phyloP scores from a whole-genome alignment of 805 yeast genomes.

The Saitoella complicata region DNA sequence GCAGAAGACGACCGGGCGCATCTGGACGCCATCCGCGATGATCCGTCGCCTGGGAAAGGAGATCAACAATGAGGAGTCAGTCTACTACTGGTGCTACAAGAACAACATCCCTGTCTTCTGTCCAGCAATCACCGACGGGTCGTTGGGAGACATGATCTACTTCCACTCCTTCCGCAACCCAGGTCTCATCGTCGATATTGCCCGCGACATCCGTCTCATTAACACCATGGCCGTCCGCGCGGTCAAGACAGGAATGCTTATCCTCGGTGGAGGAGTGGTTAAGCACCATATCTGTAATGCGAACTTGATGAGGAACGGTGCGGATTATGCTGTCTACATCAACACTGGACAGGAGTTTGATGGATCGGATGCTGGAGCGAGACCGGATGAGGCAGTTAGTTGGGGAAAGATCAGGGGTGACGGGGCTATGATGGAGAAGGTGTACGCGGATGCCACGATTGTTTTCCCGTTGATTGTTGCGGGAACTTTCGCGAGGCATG shows the following conservation, averaged over 20 bases:
- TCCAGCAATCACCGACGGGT: constrained; percentile 96
- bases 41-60: constrained; percentile 91
- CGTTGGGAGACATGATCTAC: constrained; percentile 96
- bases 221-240: constrained; percentile 95
- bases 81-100: constrained; percentile 95
- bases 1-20: constrained; percentile 51
- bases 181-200: constrained; percentile 80
- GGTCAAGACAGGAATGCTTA: constrained; percentile 82
- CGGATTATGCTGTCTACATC: constrained; percentile 92
- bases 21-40: constrained; percentile 89
- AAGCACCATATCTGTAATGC: constrained; percentile 98
- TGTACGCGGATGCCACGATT: constrained; percentile 85
- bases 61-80: constrained; percentile 84
- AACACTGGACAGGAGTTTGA: constrained; percentile 98
- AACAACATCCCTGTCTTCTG: constrained; percentile 92
- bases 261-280: constrained; percentile 89
- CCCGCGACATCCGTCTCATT: constrained; percentile 79
- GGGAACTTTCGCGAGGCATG: constrained; percentile 66
- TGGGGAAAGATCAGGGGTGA: constrained; percentile 98
- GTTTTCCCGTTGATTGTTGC: constrained; percentile 95
- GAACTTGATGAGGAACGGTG: constrained; percentile 97
- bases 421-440: constrained; percentile 67
- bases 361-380: constrained; percentile 97
- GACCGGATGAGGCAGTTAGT: constrained; percentile 96
- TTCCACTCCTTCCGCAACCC: constrained; percentile 97